These are phyloP conservation scores for Rubia yunnanensis DNA, from an alignment of 257 asterid species.

Conservation along the genomic window DNA sequence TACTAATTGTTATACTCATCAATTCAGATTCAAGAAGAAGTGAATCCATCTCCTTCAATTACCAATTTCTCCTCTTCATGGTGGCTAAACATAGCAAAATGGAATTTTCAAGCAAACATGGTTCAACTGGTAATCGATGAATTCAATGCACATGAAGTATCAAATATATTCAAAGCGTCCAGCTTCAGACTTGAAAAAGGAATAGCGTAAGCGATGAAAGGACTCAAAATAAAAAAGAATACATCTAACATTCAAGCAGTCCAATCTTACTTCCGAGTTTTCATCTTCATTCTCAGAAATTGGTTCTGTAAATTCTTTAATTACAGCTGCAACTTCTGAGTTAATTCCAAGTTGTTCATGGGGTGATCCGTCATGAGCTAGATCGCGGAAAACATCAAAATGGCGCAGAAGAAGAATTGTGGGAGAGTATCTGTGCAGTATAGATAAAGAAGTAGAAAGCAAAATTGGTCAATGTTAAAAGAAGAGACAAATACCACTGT, in stretches of 20 bases:
- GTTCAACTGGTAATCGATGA: neutral
- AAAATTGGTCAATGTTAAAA: neutral
- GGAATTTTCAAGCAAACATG: neutral
- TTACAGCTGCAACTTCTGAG: slow-evolving; percentile 84
- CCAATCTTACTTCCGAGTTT: slow-evolving; percentile 33
- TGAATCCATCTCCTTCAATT: neutral
- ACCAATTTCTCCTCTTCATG: neutral
- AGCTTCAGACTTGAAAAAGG: neutral
- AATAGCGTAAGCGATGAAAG: neutral
- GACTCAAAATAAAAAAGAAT: slow-evolving; percentile 9
- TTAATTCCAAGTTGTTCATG: slow-evolving; percentile 74
- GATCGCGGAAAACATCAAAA: slow-evolving; percentile 72
- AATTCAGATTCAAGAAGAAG: neutral
- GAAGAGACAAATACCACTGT: neutral
- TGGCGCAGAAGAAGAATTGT: slow-evolving; percentile 88
- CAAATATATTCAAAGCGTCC: neutral
- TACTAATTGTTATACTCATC: neutral
- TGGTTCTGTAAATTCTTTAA: slow-evolving; percentile 78
- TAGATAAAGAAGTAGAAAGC: neutral
- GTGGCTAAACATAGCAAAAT: neutral
- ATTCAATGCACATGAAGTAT: no score
- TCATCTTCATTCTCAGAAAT: slow-evolving; percentile 36
- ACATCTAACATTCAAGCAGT: slow-evolving; percentile 45
- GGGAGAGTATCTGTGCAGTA: slow-evolving; percentile 57
- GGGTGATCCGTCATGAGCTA: slow-evolving; percentile 65